Conservation (phyloP, 331 rosid genomes). For the Ulmus americana region DNA sequence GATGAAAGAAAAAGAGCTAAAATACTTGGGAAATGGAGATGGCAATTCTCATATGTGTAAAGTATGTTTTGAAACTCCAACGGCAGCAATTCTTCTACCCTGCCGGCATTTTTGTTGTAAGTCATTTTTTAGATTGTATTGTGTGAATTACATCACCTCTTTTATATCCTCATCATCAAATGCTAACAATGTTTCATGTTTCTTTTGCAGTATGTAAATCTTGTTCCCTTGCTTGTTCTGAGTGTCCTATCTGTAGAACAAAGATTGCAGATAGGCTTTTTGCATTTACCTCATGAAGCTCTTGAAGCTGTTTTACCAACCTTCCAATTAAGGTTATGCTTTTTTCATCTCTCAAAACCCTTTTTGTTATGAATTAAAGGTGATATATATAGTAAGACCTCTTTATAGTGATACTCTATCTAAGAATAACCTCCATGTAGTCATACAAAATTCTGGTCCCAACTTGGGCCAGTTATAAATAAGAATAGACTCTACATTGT, state of each 20-base stretch:
- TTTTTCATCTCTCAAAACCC: neutral
- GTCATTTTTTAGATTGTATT: constrained; percentile 24
- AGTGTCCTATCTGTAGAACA: constrained; percentile 95
- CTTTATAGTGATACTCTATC: no score
- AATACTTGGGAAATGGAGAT: constrained; percentile 71
- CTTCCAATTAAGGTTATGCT: constrained; percentile 41
- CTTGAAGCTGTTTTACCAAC: constrained; percentile 15
- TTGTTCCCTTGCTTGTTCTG: constrained; percentile 95
- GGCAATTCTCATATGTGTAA: constrained; percentile 88
- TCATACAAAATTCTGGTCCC: no score
- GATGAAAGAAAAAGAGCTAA: constrained; percentile 93
- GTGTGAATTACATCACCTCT: neutral
- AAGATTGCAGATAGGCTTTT: constrained; percentile 93
- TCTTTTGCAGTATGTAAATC: constrained; percentile 86
- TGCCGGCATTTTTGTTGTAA: constrained; percentile 99
- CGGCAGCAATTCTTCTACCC: constrained; percentile 95
- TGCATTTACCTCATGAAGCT: constrained; percentile 80
- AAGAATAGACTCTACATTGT: no score
- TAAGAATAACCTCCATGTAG: no score
- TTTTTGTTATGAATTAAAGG: no score
- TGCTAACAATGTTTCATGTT: constrained; percentile 13
- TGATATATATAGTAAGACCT: no score
- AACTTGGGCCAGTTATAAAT: no score
- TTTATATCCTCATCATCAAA: neutral
- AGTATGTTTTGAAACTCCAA: constrained; percentile 93